Base-by-base conservation (phyloP, 2,329 filamentous ascomycete genomes). In the Lasiodiplodia sp. region DNA sequence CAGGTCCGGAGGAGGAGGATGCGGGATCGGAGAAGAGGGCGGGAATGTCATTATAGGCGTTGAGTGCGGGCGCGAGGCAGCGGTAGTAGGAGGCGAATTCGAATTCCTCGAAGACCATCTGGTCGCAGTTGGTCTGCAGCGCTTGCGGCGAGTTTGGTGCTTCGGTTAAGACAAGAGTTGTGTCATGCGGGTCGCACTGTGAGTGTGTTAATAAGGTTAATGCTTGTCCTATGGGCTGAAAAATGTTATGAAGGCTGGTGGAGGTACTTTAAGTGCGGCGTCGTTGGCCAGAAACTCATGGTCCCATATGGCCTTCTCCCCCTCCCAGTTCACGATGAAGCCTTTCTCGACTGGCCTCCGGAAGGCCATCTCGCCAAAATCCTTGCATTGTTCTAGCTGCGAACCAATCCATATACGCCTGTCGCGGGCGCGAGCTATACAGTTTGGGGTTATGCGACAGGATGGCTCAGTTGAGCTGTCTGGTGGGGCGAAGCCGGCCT, bases 31-130 rank as follows among this genome's bases (percentile, higher is more conserved):
- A 88, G 71, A 93, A 92, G 34, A 93, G 84, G 66, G 83, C 81
- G 75, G 91, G 90, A 23, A 93, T 83, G 69, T 96, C 91, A 74
- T 93, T 91, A 81, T 95, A 97, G 11, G 93, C 91, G 75, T 94
- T 95, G 68, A 97, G 86, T 0, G 88, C 85, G 6, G 93, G 86
- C 0, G 88, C 93, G 71, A 92, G 83, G 68, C 88, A 90, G 70
- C 96, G 88, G 72, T 91, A 91, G 81, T 97, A 97, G 72, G 92
- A 91, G 12, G 91, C 88, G 80, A 99, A 99, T 2, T 93, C 93
- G 82, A 96, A 99, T 78, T 98, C 94, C 77, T 99, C 96, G 83
- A 99, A 98, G 1, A 98, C 88, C 76, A 99, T 93, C 82, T 99
- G 95, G 76, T 99, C 96, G 73, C 93, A 94, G 78, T 97, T 96